Evolutionary conservation across 441 rosid genomes (phyloP).

Genomic region (Cnidoscolus chayamansa): DNA sequence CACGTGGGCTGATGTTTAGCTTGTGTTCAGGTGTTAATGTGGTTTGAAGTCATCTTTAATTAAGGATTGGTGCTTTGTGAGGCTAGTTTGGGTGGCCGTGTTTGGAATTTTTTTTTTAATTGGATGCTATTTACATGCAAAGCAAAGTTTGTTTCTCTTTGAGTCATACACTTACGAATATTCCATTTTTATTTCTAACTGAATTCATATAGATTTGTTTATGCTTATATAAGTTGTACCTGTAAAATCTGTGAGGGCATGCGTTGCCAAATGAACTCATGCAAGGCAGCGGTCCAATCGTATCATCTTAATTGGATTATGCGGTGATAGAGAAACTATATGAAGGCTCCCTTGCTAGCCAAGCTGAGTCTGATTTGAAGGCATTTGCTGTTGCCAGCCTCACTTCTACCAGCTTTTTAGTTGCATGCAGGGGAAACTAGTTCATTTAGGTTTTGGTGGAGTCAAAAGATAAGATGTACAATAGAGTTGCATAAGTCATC

Average conservation of each 20-base stretch:
- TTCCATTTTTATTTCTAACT: not conserved
- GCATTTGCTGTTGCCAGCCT: not conserved
- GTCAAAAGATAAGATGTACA: not conserved
- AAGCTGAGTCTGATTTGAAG: not conserved
- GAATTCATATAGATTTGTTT: not conserved
- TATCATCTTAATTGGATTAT: not conserved
- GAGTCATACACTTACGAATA: not conserved
- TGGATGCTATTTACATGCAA: not conserved
- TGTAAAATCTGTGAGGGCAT: not conserved
- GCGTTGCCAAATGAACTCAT: not conserved
- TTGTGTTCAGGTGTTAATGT: not conserved
- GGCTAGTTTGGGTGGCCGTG: not conserved
- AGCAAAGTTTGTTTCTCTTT: not conserved
- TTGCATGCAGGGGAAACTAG: not conserved
- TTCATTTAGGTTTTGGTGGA: not conserved
- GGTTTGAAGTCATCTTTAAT: not conserved
- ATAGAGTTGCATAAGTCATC: not conserved
- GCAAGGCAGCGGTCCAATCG: not conserved
- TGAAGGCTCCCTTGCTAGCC: not conserved
- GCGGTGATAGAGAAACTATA: not conserved
- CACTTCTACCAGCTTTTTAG: not conserved
- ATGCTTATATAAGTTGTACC: not conserved
- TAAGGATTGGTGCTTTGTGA: not conserved
- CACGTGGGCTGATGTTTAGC: not conserved
- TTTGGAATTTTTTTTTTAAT: not conserved